Base-by-base conservation (phyloP, 768 basidiomycete genomes). In the Trametes elegans region DNA sequence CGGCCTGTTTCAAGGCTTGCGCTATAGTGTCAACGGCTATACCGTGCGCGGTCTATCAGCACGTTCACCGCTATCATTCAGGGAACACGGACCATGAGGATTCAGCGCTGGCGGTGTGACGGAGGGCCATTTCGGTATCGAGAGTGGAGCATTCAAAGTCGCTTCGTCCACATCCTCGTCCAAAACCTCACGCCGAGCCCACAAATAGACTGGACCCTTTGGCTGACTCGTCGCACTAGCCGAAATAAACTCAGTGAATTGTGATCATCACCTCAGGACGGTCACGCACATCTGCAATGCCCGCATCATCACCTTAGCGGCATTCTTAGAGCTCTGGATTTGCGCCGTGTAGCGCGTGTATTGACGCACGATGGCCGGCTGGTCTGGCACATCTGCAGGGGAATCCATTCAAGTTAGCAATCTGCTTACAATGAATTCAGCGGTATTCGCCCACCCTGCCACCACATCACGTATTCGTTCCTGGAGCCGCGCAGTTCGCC, bases 401-500 rank as follows among this genome's bases (percentile, higher is more conserved):
- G n/a, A n/a, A n/a, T n/a, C n/a, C n/a, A n/a, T n/a, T n/a, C n/a
- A n/a, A n/a, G n/a, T n/a, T n/a, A n/a, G n/a, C 11, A 19, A 16
- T 16, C 19, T 5, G 5, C 13, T 3, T 19, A 19, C 5, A 21
- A 6, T 35, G 41, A n/a, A 18, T 14, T 18, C 14, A 5, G 21
- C 2, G 29, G 29, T 0, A 36, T 11, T 13, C 16, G 23, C 60
- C 31, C 58, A 82, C 85, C 86, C 74, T 89, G 85, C 3, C 83
- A 55, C 80, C 85, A 86, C 76, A 86, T 82, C 34, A 86, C 85
- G 77, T 81, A 88, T 61, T 88, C 87, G 58, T 89, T 89, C 60
- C 85, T 75, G 0, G 76, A 76, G 0, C 87, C 88, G 40, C 73
- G 79, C 40, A 82, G 72, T 60, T 87, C 85, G 0, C 78, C 78